These are phyloP conservation scores for Abrus pulchellus DNA, from an alignment of 306 rosid genomes.

Conservation along the genomic window DNA sequence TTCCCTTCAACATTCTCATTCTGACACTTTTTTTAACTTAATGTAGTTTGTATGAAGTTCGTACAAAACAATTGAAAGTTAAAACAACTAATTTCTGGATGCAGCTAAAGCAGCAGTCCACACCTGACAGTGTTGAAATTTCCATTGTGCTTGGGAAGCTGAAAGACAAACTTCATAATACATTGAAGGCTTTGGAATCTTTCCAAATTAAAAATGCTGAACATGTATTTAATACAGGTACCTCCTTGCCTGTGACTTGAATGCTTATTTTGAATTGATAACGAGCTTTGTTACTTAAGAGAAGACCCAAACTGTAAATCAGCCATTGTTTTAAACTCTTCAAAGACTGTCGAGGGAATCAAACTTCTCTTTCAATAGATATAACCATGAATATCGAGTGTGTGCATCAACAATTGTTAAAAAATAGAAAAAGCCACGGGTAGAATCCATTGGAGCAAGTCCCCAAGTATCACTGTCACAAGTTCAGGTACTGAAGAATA, in stretches of 20 bases:
- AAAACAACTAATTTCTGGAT: constrained; percentile 35
- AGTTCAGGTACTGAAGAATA: too few species aligned
- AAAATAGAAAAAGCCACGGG: too few species aligned
- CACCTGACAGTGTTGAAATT: constrained; percentile 64
- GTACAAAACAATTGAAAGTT: neutral
- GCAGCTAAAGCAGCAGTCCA: constrained; percentile 75
- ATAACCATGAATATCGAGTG: too few species aligned
- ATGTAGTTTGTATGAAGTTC: constrained; percentile 25
- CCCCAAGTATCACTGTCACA: too few species aligned
- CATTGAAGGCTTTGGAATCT: constrained; percentile 67
- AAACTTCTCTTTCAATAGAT: too few species aligned
- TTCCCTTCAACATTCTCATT: constrained; percentile 32
- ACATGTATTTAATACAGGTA: constrained; percentile 90
- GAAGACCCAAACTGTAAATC: too few species aligned
- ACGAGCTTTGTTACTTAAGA: constrained; percentile 3
- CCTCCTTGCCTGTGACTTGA: constrained; percentile 21
- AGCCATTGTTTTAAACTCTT: too few species aligned
- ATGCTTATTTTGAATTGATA: constrained; percentile 13
- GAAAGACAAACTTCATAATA: constrained; percentile 61
- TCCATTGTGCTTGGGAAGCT: constrained; percentile 56
- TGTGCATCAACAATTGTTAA: too few species aligned
- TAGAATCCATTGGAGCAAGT: too few species aligned
- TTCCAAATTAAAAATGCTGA: constrained; percentile 90
- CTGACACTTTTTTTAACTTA: neutral
- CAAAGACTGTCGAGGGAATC: too few species aligned